These are phyloP conservation scores for Saposhnikovia divaricata DNA, from an alignment of 129 eudicot genomes.

Conservation along the genomic window DNA sequence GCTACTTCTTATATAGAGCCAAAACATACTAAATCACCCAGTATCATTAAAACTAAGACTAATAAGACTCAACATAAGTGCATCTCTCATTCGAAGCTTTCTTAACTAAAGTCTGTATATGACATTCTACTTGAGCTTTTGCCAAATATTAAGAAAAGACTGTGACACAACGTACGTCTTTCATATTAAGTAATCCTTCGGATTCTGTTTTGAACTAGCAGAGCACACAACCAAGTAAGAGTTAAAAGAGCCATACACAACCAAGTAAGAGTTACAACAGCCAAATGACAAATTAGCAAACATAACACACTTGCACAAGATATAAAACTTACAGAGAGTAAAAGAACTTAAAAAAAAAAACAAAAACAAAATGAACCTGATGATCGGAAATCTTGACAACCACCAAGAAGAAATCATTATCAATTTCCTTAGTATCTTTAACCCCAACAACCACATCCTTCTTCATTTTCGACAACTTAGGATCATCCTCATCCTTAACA, in stretches of 20 bases:
- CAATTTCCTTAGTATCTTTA: conserved; percentile 78
- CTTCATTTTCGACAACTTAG: conserved; percentile 79
- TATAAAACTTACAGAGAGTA: background rate
- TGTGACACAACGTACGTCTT: background rate
- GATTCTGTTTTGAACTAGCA: background rate
- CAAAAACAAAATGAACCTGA: conserved; percentile 46
- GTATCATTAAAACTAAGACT: background rate
- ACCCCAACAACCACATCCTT: conserved; percentile 95
- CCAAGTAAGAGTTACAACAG: too few species aligned
- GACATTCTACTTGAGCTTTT: background rate
- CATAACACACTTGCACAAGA: background rate
- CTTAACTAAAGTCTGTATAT: background rate
- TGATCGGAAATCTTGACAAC: conserved; percentile 92
- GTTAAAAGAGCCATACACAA: too few species aligned
- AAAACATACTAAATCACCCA: background rate
- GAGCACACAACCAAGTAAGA: background rate
- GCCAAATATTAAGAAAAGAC: background rate
- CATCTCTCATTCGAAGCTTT: background rate
- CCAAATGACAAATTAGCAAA: background rate
- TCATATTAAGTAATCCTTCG: background rate
- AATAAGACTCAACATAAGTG: background rate
- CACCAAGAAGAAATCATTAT: conserved; percentile 95
- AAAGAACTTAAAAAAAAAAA: background rate
- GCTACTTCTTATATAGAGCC: background rate
- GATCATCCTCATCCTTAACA: conserved; percentile 42